phyloP scores from a whole-genome alignment of 148 eudicot species.

The Vaccinium darrowii region DNA sequence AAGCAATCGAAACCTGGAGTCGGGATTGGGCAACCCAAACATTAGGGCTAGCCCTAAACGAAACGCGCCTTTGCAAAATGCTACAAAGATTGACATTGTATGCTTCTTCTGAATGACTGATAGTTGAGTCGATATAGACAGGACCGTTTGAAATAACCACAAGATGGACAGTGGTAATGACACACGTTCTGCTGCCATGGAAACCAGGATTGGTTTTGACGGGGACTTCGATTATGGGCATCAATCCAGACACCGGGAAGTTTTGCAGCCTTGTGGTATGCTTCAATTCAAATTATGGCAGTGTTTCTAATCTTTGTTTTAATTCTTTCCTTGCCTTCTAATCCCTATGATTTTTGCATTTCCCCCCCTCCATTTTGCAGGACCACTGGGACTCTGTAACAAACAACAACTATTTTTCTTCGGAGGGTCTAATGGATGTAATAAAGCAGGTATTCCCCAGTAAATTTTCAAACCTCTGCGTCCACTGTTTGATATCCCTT shows the following conservation, averaged over 20 bases:
- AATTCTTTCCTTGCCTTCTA: neutral
- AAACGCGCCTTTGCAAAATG: too few relatives aligned
- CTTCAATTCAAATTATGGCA: neutral
- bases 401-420: slow-evolving; percentile 77
- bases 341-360: neutral
- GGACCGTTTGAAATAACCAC: slow-evolving; percentile 93
- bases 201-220: slow-evolving; percentile 90
- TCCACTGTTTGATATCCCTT: neutral
- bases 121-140: slow-evolving; percentile 61
- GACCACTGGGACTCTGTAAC: slow-evolving; percentile 94
- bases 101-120: slow-evolving; percentile 12
- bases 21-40: too few relatives aligned
- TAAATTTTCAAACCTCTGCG: neutral
- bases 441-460: slow-evolving; percentile 61
- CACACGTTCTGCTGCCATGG: slow-evolving; percentile 79
- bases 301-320: neutral
- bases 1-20: too few relatives aligned
- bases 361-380: slow-evolving; percentile 32
- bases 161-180: slow-evolving; percentile 97
- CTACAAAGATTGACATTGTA: too few relatives aligned
- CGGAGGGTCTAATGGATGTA: slow-evolving; percentile 78
- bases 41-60: too few relatives aligned
- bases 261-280: slow-evolving; percentile 88
- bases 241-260: slow-evolving; percentile 79
- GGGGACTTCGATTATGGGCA: slow-evolving; percentile 78